phyloP scores from a whole-genome alignment of 148 eudicot species.

The Oxyria digyna region DNA sequence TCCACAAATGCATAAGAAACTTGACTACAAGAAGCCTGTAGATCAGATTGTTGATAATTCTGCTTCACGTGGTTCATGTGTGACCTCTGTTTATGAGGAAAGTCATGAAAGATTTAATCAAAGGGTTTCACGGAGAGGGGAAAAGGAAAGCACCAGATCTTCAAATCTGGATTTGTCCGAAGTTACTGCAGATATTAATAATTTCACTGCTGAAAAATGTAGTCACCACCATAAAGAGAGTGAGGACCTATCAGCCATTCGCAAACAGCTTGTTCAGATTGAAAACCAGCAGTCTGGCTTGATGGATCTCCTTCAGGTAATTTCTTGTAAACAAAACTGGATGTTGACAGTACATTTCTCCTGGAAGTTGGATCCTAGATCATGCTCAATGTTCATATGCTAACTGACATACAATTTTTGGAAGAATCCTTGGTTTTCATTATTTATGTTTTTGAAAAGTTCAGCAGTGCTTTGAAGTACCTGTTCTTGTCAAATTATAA shows the following conservation, averaged over 20 bases:
- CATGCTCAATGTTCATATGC: neutral
- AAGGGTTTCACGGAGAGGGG: conserved; percentile 13
- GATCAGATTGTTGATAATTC: conserved; percentile 23
- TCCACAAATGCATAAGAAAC: conserved; percentile 45
- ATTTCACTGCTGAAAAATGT: conserved; percentile 25
- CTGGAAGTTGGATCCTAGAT: neutral
- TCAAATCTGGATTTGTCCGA: conserved; percentile 27
- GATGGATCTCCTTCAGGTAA: conserved; percentile 83
- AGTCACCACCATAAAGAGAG: conserved; percentile 50
- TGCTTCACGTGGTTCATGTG: conserved; percentile 22
- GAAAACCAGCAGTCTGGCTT: conserved; percentile 77
- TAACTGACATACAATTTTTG: neutral
- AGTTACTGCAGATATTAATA: conserved; percentile 28
- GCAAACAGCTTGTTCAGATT: conserved; percentile 76
- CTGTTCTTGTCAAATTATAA: neutral
- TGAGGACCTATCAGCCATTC: conserved; percentile 68
- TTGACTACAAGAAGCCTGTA: conserved; percentile 43
- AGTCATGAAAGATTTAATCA: conserved; percentile 13
- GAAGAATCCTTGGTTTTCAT: neutral
- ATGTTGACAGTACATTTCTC: neutral
- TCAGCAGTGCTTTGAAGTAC: neutral
- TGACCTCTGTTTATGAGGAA: conserved; percentile 19
- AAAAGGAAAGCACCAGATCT: conserved; percentile 16
- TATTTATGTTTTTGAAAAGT: neutral
- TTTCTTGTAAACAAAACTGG: neutral